Base-by-base conservation (phyloP, 352 stramenopile species). In the Thalassiosira livingstoniorum region DNA sequence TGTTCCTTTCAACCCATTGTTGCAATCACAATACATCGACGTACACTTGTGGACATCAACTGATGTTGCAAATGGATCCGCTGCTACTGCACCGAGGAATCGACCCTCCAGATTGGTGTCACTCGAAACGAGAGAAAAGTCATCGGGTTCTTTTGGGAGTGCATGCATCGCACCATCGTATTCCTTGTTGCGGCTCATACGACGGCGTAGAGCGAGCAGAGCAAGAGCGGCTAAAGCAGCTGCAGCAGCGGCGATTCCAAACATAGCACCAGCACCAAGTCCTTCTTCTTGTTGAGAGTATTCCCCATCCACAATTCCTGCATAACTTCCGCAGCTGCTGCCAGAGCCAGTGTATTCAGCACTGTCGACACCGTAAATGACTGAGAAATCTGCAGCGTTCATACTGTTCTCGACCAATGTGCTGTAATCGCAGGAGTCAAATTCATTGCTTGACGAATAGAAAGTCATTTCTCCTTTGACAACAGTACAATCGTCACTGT, bases 41-140 rank as follows among this genome's bases (percentile, higher is more conserved):
- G 78, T 77, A 35, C 78, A 85, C 58, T 80, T 79, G 34, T 85
- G 78, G 21, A 85, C 78, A 85, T 85, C 78, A 73, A 79, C 75
- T n/a, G 78, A 80, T 35, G 51, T 85, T n/a, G 78, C 63, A 64
- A 79, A 85, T 18, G 69, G 78, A 73, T 85, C 68, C 10, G 70
- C 31, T 32, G 27, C 37, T 32, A 77, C 53, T 29, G 23, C 25
- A 2, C 29, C 64, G 42, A 66, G 35, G 13, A 51, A 55, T 32
- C 29, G 66, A 18, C 70, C 71, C 34, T 61, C 64, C 21, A 51
- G 35, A 64, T 80, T 43, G 13, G 76, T 69, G 45, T 70, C 47
- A 47, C 62, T 67, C 4, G 78, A 80, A 25, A 76, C 57, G 13
- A 85, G 21, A 32, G 67, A 70, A 31, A 80, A 74, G 27, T 85